Base-by-base conservation (phyloP, 2,329 filamentous ascomycete species). In the Aspergillus melleus region DNA sequence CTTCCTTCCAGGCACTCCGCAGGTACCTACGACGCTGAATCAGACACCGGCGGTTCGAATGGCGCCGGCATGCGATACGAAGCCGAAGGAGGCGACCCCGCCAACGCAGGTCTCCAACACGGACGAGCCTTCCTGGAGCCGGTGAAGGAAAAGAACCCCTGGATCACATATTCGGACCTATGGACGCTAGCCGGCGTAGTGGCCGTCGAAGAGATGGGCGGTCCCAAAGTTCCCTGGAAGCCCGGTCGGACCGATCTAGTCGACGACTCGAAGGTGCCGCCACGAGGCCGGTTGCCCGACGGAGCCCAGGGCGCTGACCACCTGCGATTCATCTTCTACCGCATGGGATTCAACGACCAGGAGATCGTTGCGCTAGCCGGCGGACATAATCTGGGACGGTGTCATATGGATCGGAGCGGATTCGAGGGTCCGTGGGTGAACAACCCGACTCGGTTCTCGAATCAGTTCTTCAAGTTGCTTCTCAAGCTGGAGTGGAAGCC, bases 41-140 rank as follows among this genome's bases (percentile, higher is more conserved):
- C 84, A 57, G 82, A 86, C 68, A 88, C 86, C 0, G 86, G 86
- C 39, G 86, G 86, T 42, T 84, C 81, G 26, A 88, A 88, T 70
- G 86, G 86, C 60, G 86, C 86, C 0, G 86, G 85, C 19, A 88
- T 88, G 86, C 80, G 86, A 36, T 88, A 87, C 70, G 85, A 88
- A 75, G 75, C 79, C 24, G 86, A 88, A 75, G 85, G 85, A 60
- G 86, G 84, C 61, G 86, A 88, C 69, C 85, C 86, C 4, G 84
- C 86, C 58, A 88, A 88, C 73, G 85, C 86, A 4, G 86, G 86
- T 19, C 81, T 88, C 10, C 83, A 88, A 66, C 81, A 88, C 70
- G 86, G 85, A 22, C 84, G 86, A 16, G 81, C 84, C 29, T 88
- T 88, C 72, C 81, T 89, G 61, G 86, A 88, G 67, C 84, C 86